Evolutionary conservation across 78 protist genomes (phyloP).

Genomic region (Dictyostelium purpureum): DNA sequence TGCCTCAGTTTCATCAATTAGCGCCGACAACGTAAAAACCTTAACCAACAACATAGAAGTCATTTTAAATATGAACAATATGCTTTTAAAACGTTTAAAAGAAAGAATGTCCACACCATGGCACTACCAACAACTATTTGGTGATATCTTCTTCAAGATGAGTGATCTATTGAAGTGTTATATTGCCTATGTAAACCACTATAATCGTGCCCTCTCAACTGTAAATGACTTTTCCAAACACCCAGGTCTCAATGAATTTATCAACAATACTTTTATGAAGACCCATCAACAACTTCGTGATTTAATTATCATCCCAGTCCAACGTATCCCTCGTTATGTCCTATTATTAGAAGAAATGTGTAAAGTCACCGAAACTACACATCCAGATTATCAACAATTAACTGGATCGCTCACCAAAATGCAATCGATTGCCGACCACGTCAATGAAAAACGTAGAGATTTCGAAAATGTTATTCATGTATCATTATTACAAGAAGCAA

Average conservation of each 20-base stretch:
- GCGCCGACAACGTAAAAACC: slow-evolving; percentile 52
- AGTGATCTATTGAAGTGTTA: slow-evolving; percentile 55
- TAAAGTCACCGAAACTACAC: slow-evolving; percentile 34
- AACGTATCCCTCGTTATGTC: slow-evolving; percentile 70
- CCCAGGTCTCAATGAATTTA: neutral
- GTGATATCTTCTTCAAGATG: slow-evolving; percentile 76
- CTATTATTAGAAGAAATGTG: slow-evolving; percentile 63
- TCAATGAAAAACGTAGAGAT: slow-evolving; percentile 76
- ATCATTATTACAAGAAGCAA: slow-evolving; percentile 55
- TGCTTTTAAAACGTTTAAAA: neutral
- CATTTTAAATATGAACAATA: slow-evolving; percentile 57
- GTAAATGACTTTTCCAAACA: slow-evolving; percentile 49
- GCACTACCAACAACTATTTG: slow-evolving; percentile 43
- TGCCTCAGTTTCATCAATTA: neutral
- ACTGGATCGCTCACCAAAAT: slow-evolving; percentile 36
- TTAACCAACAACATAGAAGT: slow-evolving; percentile 63
- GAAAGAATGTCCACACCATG: slow-evolving; percentile 70
- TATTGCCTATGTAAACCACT: slow-evolving; percentile 70
- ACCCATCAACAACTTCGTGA: slow-evolving; percentile 68
- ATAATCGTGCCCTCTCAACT: slow-evolving; percentile 38
- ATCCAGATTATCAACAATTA: slow-evolving; percentile 47
- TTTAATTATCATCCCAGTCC: slow-evolving; percentile 72
- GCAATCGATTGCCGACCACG: slow-evolving; percentile 73
- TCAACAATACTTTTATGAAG: slow-evolving; percentile 5
- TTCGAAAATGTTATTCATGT: slow-evolving; percentile 67